Percentiles rank a stretch among this genome's conserved stretches.
Evolutionary conservation across 441 rosid genomes (phyloP).

Genomic region (Erysimum pusillum): DNA sequence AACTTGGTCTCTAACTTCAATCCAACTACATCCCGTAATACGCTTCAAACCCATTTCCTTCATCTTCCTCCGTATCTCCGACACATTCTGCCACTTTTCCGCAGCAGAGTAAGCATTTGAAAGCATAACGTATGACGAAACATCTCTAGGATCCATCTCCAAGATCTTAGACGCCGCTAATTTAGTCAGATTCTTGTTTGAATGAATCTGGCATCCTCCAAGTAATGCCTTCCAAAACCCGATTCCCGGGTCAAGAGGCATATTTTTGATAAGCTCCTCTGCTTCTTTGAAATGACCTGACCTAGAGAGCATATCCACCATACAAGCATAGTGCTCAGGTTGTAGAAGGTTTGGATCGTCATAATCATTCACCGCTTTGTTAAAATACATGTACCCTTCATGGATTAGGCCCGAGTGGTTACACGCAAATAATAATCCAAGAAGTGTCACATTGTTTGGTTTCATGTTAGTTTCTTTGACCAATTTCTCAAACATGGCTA

Average conservation of each 20-base stretch:
- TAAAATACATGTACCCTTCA: conserved; percentile 70
- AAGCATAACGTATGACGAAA: conserved; percentile 81
- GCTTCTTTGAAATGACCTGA: conserved; percentile 73
- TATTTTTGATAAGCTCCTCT: conserved; percentile 52
- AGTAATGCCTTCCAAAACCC: conserved; percentile 93
- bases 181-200: conserved; percentile 60
- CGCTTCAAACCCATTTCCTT: conserved; percentile 66
- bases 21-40: conserved; percentile 86
- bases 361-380: conserved; percentile 48
- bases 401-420: conserved; percentile 80
- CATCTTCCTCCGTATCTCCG: conserved; percentile 62
- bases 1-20: conserved; percentile 62
- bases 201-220: conserved; percentile 81
- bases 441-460: conserved; percentile 73
- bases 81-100: conserved; percentile 71
- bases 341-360: conserved; percentile 50
- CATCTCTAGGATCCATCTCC: conserved; percentile 76
- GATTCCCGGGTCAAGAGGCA: conserved; percentile 79
- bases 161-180: conserved; percentile 64
- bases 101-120: conserved; percentile 81
- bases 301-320: conserved; percentile 79
- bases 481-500: conserved; percentile 62
- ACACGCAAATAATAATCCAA: conserved; percentile 79
- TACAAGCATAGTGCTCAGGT: conserved; percentile 79
- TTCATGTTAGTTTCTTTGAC: conserved; percentile 47